Evolutionary conservation across 2,329 filamentous ascomycete genomes (phyloP).

Genomic region (Colletotrichum noveboracense): DNA sequence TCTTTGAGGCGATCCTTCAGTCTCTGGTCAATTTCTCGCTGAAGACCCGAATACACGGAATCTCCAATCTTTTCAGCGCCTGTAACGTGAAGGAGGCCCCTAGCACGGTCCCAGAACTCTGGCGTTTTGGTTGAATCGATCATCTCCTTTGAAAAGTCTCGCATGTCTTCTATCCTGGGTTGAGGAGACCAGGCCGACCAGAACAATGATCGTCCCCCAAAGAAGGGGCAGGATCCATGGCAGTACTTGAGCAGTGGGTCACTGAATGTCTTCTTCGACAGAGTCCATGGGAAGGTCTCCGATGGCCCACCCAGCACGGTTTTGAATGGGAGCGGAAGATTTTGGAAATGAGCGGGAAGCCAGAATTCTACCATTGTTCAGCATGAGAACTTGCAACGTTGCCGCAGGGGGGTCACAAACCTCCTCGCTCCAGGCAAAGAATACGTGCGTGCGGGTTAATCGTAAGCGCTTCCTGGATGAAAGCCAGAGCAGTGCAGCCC

Average conservation of each 20-base stretch:
- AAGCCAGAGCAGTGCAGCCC: not conserved
- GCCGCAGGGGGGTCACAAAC: not conserved
- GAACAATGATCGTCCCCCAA: not conserved
- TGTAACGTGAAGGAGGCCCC: fast-evolving
- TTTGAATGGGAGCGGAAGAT: not conserved
- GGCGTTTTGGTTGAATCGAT: not conserved
- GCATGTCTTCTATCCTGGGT: not conserved
- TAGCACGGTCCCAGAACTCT: fast-evolving
- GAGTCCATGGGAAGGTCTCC: not conserved
- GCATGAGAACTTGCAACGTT: not conserved
- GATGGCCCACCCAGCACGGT: not conserved
- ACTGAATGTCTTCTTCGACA: not conserved
- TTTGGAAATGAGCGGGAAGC: not conserved
- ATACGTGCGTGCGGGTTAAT: not conserved
- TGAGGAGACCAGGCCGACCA: not conserved
- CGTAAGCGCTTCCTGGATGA: not conserved
- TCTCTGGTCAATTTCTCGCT: not conserved
- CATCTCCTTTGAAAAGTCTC: not conserved
- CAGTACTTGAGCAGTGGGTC: not conserved
- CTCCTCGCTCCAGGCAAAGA: not conserved
- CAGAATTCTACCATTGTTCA: not conserved
- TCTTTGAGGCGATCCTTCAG: fast-evolving
- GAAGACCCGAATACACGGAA: not conserved
- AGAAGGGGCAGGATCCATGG: not conserved
- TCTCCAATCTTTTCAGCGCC: not conserved